Conservation (phyloP, 352 stramenopile species). For the Phytophthora podocarpi region DNA sequence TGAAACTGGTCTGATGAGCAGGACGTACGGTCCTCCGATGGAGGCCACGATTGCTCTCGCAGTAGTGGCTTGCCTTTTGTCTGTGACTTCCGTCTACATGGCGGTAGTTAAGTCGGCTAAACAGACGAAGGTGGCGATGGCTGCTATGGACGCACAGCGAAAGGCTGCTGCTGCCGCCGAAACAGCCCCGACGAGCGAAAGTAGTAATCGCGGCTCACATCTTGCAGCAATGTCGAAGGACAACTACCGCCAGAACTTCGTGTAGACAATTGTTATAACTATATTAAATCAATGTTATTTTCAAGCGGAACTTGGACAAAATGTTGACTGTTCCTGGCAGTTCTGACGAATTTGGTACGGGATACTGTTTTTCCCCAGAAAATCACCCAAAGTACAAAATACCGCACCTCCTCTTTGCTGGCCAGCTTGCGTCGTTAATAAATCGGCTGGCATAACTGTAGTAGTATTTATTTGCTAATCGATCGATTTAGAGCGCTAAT, state of each 20-base stretch:
- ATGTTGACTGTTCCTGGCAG: constrained; percentile 36
- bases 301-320: constrained; percentile 30
- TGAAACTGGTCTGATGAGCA: constrained; percentile 20
- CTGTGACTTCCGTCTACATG: constrained; percentile 10
- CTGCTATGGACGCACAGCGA: constrained; percentile 12
- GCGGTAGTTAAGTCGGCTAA: constrained; percentile 6
- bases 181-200: constrained; percentile 3
- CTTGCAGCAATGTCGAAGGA: constrained; percentile 13
- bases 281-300: not conserved
- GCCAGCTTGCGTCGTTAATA: no score
- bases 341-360: no score
- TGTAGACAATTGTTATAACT: constrained; percentile 28
- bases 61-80: constrained; percentile 12
- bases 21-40: constrained; percentile 55
- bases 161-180: constrained; percentile 11
- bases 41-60: constrained; percentile 32
- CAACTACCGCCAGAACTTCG: constrained; percentile 59
- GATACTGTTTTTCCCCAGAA: no score
- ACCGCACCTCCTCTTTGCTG: no score
- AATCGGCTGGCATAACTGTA: no score
- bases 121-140: constrained; percentile 26
- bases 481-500: no score
- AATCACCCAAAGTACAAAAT: no score
- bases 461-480: no score
- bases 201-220: constrained; percentile 6